Base-by-base conservation (phyloP, 2,329 filamentous ascomycete genomes). In the Curvularia eragrostidis region DNA sequence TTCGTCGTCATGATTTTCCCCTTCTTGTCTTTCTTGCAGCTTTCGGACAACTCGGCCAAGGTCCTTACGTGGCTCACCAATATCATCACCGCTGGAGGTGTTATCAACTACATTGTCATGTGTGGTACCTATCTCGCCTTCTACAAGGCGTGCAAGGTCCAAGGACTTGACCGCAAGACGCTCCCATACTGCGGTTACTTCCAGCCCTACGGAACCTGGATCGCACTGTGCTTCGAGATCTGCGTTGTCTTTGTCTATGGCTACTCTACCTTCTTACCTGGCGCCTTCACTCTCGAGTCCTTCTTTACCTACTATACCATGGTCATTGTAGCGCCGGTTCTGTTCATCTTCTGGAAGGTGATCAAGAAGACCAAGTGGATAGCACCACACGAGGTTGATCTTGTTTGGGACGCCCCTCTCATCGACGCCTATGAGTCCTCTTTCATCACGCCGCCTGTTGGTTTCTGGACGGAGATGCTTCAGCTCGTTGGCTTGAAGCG, bases 31-130 rank as follows among this genome's bases (percentile, higher is more conserved):
- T 95, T 93, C 76, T 78, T 93, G 47, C 88, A 93, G 74, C 83
- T 94, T 18, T 89, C 85, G 7, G 83, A 85, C 61, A 82, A 82
- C 56, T 83, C 87, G 0, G 84, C 89, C 3, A 85, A 87, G 26
- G 91, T 93, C 1, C 79, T 93, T 61, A 82, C 82, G 44, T 93
- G 90, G 90, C 87, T 93, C 63, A 84, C 91, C 39, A 89, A 85
- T 57, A 77, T 91, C 69, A 82, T 91, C 18, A 92, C 90, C 10
- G 89, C 90, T 0, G 90, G 89, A 1, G 88, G 91, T 68, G 54
- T 75, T 5, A 71, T 77, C 62, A 70, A 77, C 69, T 77, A 69
- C 66, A 75, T 76, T 52, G 80, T 84, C 70, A 87, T 87, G 77
- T 78, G 77, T 44, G 70, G 83, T 23, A 87, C 84, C n/a, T 87